phyloP scores from a whole-genome alignment of 306 rosid species.

The Crotalaria pallida region DNA sequence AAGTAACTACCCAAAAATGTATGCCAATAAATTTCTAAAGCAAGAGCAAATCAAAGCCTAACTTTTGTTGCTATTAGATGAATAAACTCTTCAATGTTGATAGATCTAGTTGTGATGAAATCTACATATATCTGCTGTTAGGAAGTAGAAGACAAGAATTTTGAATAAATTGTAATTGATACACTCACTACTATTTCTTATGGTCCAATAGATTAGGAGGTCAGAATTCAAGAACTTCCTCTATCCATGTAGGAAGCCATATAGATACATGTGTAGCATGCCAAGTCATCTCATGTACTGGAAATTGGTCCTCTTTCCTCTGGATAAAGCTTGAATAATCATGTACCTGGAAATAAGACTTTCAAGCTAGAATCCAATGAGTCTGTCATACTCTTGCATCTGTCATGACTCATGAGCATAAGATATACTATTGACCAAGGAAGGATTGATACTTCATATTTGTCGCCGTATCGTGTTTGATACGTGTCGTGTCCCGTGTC shows the following conservation, averaged over 20 bases:
- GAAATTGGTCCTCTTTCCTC: constrained; percentile 14
- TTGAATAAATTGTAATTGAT: neutral
- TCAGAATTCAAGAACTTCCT: constrained; percentile 22
- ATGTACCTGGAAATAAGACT: constrained; percentile 18
- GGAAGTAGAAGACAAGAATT: neutral
- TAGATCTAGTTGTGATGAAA: neutral
- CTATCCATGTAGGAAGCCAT: constrained; percentile 6
- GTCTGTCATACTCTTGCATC: neutral
- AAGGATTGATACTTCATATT: no score
- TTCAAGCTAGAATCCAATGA: neutral
- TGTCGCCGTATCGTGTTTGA: no score
- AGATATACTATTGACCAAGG: no score
- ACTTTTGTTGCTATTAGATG: neutral
- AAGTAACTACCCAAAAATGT: neutral
- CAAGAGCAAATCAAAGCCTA: neutral
- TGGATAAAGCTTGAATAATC: constrained; percentile 10
- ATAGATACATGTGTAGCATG: constrained; percentile 1
- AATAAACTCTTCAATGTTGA: neutral
- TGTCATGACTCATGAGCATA: neutral
- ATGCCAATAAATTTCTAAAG: constrained; percentile 3
- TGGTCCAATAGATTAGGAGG: constrained; percentile 7
- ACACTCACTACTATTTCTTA: constrained; percentile 9
- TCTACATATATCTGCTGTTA: constrained; percentile 10
- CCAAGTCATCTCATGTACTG: constrained; percentile 14
- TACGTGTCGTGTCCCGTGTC: no score